Conservation (phyloP, 1,284 basidiomycete genomes). For the Rhizoctonia solani region DNA sequence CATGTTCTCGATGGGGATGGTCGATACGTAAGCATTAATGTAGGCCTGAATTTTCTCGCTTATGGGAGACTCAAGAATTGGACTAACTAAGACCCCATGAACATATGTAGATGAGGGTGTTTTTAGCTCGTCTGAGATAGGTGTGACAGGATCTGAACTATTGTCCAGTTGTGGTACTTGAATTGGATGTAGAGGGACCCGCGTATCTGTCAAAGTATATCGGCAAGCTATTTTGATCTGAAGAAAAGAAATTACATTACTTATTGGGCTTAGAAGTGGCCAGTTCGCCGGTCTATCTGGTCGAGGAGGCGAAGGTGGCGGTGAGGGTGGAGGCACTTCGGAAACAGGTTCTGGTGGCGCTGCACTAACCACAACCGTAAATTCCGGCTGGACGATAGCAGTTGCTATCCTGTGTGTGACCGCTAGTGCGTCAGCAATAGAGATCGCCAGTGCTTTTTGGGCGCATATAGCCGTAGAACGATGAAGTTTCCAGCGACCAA, state of each 20-base stretch:
- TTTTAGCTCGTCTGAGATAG: neutral
- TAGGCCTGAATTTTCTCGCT: neutral
- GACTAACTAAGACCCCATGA: constrained; percentile 6
- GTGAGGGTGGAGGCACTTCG: no score
- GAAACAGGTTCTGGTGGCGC: neutral
- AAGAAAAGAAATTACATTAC: no score
- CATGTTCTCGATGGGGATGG: constrained; percentile 7
- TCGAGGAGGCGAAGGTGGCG: no score
- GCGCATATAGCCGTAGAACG: neutral
- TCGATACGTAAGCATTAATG: neutral
- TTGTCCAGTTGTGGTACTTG: no score
- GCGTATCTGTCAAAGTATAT: no score
- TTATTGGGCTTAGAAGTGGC: no score
- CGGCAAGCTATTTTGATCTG: no score
- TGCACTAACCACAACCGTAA: neutral
- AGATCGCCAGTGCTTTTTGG: constrained; percentile 12
- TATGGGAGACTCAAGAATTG: neutral
- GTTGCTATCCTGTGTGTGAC: constrained; percentile 15
- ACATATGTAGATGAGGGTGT: constrained; percentile 12
- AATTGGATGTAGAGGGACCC: no score
- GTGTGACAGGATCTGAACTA: neutral
- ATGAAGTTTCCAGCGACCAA: neutral
- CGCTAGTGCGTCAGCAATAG: no score
- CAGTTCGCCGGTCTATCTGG: no score
- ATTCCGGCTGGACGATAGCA: neutral